These are phyloP conservation scores for Erysimum cheiri DNA, from an alignment of 441 rosid species.

Conservation along the genomic window DNA sequence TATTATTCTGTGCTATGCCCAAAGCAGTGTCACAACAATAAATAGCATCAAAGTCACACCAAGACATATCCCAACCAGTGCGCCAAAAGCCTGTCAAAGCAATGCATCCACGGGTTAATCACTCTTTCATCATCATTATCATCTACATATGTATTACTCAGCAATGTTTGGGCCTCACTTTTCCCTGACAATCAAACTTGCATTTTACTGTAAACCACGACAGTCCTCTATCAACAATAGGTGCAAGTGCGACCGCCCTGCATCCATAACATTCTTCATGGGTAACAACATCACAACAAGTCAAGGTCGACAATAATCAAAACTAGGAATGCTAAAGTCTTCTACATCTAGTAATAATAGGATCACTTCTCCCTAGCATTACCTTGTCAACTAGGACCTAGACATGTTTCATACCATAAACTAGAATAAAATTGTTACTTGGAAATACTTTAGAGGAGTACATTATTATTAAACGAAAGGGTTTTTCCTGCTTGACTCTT, in stretches of 20 bases:
- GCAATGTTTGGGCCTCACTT: conserved; percentile 52
- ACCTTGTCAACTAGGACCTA: not conserved
- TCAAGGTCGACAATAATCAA: not conserved
- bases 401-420: not conserved
- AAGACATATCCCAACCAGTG: conserved; percentile 72
- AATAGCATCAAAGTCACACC: conserved; percentile 74
- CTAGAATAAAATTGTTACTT: not conserved
- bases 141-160: not conserved
- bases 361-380: not conserved
- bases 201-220: conserved; percentile 78
- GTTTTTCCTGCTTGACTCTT: conserved; percentile 32
- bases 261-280: conserved; percentile 35
- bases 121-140: not conserved
- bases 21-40: conserved; percentile 65
- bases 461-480: conserved; percentile 61
- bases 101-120: conserved; percentile 22
- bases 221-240: conserved; percentile 80
- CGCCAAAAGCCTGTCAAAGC: conserved; percentile 68
- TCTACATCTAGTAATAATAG: not conserved
- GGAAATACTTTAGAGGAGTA: conserved; percentile 19
- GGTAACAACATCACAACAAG: not conserved
- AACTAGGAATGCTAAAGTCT: not conserved
- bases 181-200: conserved; percentile 72
- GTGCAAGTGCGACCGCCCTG: conserved; percentile 96
- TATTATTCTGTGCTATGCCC: conserved; percentile 51